These are phyloP conservation scores for Diaporthe citri DNA, from an alignment of 2,329 filamentous ascomycete species.

Conservation along the genomic window DNA sequence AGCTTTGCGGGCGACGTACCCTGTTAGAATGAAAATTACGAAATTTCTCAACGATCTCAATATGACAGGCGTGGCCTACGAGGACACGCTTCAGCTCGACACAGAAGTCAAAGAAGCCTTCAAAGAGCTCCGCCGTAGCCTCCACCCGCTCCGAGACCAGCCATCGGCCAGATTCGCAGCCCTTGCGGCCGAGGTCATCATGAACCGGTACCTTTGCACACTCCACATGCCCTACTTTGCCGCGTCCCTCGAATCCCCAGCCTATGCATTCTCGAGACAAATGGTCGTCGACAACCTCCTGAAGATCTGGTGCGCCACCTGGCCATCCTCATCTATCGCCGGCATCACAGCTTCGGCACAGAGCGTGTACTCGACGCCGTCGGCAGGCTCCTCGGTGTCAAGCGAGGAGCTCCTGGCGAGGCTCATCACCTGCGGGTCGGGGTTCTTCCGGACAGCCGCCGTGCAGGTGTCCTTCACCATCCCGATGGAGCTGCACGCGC, in stretches of 20 bases:
- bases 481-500: constrained; percentile 60
- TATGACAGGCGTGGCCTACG: constrained; percentile 55
- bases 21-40: constrained; percentile 58
- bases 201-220: constrained; percentile 63
- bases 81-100: constrained; percentile 61
- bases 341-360: constrained; percentile 13
- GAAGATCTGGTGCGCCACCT: constrained; percentile 46
- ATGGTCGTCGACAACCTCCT: constrained; percentile 55
- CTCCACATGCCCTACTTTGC: constrained; percentile 66
- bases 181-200: constrained; percentile 56
- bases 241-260: constrained; percentile 58
- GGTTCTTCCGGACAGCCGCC: constrained; percentile 57
- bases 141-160: constrained; percentile 41
- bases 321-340: constrained; percentile 31
- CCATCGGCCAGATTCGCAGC: constrained; percentile 58
- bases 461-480: constrained; percentile 57
- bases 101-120: constrained; percentile 57
- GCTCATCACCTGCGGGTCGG: constrained; percentile 55
- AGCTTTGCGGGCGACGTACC: constrained; percentile 58
- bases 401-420: constrained; percentile 51
- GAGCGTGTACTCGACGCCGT: constrained; percentile 37
- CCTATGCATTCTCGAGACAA: constrained; percentile 61
- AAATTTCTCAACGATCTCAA: constrained; percentile 62
- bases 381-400: constrained; percentile 30
- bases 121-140: constrained; percentile 49